Conservation (phyloP, 1,139 yeast genomes). For the Zygoascus meyerae region DNA sequence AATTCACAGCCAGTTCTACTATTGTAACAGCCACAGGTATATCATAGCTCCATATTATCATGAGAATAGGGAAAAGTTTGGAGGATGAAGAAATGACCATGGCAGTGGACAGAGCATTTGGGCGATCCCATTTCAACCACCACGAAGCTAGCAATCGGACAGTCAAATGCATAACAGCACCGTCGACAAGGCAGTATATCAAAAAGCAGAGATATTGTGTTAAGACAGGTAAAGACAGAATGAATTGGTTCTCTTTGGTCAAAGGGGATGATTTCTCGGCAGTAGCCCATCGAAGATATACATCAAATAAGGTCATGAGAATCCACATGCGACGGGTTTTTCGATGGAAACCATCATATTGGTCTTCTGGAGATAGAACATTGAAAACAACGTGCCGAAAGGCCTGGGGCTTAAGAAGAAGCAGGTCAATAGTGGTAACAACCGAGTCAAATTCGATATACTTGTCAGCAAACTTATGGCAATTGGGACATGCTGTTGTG, state of each 20-base stretch:
- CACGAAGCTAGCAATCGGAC: slow-evolving; percentile 41
- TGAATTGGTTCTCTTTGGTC: slow-evolving; percentile 19
- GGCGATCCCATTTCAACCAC: slow-evolving; percentile 41
- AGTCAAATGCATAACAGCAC: slow-evolving; percentile 46
- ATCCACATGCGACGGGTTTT: slow-evolving; percentile 47
- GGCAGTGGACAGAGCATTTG: slow-evolving; percentile 51
- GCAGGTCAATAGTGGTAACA: slow-evolving; percentile 71
- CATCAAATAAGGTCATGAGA: slow-evolving; percentile 75
- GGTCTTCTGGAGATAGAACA: slow-evolving; percentile 38
- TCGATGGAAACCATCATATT: slow-evolving; percentile 22
- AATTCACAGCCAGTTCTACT: slow-evolving; percentile 55
- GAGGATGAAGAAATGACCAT: slow-evolving; percentile 70
- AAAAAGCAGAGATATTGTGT: slow-evolving; percentile 66
- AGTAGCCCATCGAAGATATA: slow-evolving; percentile 86
- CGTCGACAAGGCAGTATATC: slow-evolving; percentile 54
- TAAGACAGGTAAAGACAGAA: slow-evolving; percentile 44
- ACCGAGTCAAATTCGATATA: slow-evolving; percentile 89
- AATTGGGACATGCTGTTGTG: slow-evolving; percentile 67
- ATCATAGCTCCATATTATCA: slow-evolving; percentile 96
- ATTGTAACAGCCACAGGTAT: slow-evolving; percentile 57
- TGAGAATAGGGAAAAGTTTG: slow-evolving; percentile 82
- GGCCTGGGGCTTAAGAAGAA: slow-evolving; percentile 81
- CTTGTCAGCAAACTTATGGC: slow-evolving; percentile 76
- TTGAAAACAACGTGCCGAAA: slow-evolving; percentile 86
- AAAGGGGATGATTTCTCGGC: slow-evolving; percentile 47